Conservation (phyloP, 106 monocot genomes). For the Cymbidium sinense region DNA sequence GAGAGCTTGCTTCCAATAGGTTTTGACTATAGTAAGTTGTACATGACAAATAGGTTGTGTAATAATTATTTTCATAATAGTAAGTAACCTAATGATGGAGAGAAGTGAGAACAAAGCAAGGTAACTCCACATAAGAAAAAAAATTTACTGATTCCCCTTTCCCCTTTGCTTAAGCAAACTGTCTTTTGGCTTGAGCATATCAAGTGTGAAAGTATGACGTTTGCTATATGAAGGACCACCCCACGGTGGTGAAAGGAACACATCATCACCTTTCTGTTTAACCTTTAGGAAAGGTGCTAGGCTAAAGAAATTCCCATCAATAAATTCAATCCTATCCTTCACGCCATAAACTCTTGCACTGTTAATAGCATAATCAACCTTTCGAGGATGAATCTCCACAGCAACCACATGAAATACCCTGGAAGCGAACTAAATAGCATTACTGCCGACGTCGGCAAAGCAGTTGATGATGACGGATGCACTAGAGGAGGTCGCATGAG, state of each 20-base stretch:
- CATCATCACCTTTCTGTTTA: conserved; percentile 35
- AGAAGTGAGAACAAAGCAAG: no score
- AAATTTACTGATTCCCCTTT: no score
- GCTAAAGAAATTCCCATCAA: conserved; percentile 64
- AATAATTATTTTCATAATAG: no score
- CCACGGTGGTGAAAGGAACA: conserved; percentile 81
- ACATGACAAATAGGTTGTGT: no score
- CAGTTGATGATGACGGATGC: conserved; percentile 44
- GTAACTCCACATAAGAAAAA: no score
- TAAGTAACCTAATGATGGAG: no score
- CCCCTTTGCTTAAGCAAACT: no score
- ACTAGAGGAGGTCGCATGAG: conserved; percentile 3
- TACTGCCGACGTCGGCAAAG: conserved; percentile 73
- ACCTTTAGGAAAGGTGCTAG: conserved; percentile 65
- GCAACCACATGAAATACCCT: conserved; percentile 52
- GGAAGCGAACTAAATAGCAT: conserved; percentile 69
- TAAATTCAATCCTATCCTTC: conserved; percentile 56
- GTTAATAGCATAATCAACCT: conserved; percentile 33
- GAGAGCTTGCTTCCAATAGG: no score
- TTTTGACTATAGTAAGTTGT: no score
- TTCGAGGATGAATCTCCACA: conserved; percentile 57
- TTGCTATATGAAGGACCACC: conserved; percentile 59
- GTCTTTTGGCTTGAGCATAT: conserved; percentile 62
- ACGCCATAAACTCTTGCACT: conserved; percentile 70
- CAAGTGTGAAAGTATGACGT: conserved; percentile 41